Base-by-base conservation (phyloP, 192 early-diverging fungal species). In the Helicostylum pulchrum region DNA sequence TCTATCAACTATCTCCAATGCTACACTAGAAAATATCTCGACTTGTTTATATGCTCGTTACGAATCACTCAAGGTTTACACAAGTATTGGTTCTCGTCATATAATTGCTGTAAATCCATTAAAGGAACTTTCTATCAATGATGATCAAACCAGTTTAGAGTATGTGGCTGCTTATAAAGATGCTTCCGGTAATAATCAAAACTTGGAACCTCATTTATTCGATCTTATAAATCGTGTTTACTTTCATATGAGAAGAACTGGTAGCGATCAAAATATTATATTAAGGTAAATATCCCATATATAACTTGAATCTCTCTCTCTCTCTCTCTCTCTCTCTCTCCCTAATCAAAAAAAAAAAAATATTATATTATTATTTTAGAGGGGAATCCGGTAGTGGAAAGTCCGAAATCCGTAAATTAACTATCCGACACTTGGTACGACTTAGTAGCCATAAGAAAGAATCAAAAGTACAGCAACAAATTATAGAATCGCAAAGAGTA, bases 361-460 rank as follows among this genome's bases (percentile, higher is more conserved):
- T 2, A 53, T 4, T 31, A 53, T 30, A 53, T 58, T 0, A 55
- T 31, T 50, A 30, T 61, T 20, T 39, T 39, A 92, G 92, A 57
- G 95, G 95, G 44, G 85, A 91, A 56, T 83, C 84, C 34, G 95
- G 94, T 31, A 85, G 85, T 39, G 94, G 95, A 53, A 98, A 98
- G 65, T 81, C 93, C 1, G 82, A 84, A 44, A 77, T 84, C 6
- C 81, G 85, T n/a, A 75, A 79, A 9, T 86, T 90, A 56, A 75
- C 94, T 45, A 73, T 85, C n/a, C 77, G 86, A 58, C 88, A 94
- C 58, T 83, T 97, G n/a, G 87, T 87, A 65, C 80, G 88, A 57
- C 80, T 95, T 26, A 82, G 88, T 54, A 87, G 85, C 34, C 80
- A 90, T 58, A 84, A 86, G 17, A 90, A 92, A 62, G 91, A 93